Evolutionary conservation across 441 rosid genomes (phyloP), one percentile per base, ranked within the genome.

Genomic region (Syzygium malaccense): DNA sequence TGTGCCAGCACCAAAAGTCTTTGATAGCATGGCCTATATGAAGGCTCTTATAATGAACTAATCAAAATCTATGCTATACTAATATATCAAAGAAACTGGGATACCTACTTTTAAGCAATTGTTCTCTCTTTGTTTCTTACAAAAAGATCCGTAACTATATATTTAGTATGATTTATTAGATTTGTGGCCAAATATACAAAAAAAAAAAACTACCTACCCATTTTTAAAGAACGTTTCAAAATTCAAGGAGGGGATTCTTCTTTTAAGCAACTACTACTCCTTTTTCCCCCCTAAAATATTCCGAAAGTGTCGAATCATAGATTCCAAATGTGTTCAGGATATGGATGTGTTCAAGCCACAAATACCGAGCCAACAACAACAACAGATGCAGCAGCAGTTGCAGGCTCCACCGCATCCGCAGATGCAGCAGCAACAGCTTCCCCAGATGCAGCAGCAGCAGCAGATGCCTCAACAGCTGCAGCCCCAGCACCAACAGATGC

Each of bases 281-380:
- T 71, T 37, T 60, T 75, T 41, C 18, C 51, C 49, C n/a, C n/a
- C 83, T 12, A 75, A 75, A 37, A 41, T 75, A 75, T 41, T 75
- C n/a, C 45, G 4, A 75, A n/a, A 75, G 51, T 41, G 83, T 41
- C n/a, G 4, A 75, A 41, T 45, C 83, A 41, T 75, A 37, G 51
- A 75, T 37, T 75, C 83, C 4, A n/a, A 17, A 41, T 75, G 17
- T 41, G 48, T 71, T 28, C 93, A 98, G 98, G 99, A 98, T 93
- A 96, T 95, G 99, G 99, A 95, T 88, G 98, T 96, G 86, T 96
- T 96, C 90, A 96, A 95, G 93, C 99, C 99, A 2, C 99, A 97
- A 92, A 92, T 94, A 87, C 88, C 97, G 14, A 95, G 94, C 91
- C 98, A 86, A 23, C 94, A 92, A 49, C 91, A 90, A 49, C 91